Conservation (phyloP, 148 eudicot species). For the Polygonum aviculare region DNA sequence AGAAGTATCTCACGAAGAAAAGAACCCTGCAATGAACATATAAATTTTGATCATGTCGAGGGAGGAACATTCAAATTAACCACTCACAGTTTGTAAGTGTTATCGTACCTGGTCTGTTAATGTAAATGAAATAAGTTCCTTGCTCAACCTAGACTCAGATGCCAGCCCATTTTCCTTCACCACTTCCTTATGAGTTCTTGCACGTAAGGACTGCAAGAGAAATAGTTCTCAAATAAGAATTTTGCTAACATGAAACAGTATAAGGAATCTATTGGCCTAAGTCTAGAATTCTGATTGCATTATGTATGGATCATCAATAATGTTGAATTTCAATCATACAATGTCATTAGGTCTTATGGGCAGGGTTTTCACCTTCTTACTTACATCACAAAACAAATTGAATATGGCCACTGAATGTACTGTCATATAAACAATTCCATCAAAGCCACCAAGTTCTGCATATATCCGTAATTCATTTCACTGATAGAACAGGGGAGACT, state of each 20-base stretch:
- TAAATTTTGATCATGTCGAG: neutral
- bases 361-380: neutral
- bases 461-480: neutral
- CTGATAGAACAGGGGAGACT: neutral
- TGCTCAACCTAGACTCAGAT: constrained; percentile 36
- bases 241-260: neutral
- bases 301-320: no score
- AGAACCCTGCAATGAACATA: constrained; percentile 46
- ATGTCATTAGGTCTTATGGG: neutral
- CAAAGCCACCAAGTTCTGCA: no score
- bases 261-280: neutral
- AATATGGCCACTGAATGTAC: neutral
- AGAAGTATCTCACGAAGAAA: constrained; percentile 77
- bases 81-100: neutral
- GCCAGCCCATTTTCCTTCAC: constrained; percentile 31
- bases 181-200: constrained; percentile 11
- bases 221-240: neutral
- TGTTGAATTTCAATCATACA: no score
- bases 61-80: neutral
- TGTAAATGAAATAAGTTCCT: constrained; percentile 63
- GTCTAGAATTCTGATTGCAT: neutral
- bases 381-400: neutral
- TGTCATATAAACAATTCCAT: neutral
- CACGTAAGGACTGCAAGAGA: no score
- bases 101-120: constrained; percentile 61